phyloP scores from a whole-genome alignment of 495 filamentous ascomycete species.

The Aspergillus biplanus region DNA sequence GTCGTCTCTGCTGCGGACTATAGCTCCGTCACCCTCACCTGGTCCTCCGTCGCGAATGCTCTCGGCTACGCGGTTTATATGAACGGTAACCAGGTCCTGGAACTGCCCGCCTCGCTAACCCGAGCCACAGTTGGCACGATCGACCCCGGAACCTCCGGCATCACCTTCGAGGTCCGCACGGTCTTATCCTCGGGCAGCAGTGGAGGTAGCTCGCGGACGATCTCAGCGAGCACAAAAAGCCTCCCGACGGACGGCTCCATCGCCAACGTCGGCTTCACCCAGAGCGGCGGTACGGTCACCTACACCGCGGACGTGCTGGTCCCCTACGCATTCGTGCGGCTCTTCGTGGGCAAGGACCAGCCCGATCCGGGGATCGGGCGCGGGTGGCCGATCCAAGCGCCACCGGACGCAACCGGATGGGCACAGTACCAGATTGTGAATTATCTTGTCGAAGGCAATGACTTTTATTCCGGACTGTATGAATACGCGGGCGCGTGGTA shows the following conservation, averaged over 20 bases:
- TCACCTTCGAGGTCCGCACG: background rate
- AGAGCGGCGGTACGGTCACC: background rate
- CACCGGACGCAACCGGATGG: background rate
- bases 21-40: slow-evolving; percentile 19
- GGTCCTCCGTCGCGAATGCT: slow-evolving; percentile 18
- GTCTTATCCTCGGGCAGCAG: background rate
- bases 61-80: slow-evolving; percentile 23
- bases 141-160: background rate
- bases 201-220: background rate
- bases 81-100: slow-evolving; percentile 3
- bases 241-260: background rate
- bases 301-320: background rate
- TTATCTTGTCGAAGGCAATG: slow-evolving; percentile 4
- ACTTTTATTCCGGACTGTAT: slow-evolving; percentile 1
- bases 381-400: slow-evolving; percentile 4
- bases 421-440: background rate
- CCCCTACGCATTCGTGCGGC: background rate
- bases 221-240: background rate
- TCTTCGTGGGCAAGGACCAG: background rate
- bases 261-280: slow-evolving; percentile 8
- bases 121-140: slow-evolving; percentile 10
- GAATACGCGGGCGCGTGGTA: background rate
- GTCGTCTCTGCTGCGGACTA: slow-evolving; percentile 20
- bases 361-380: slow-evolving; percentile 4
- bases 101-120: slow-evolving; percentile 22